Percentiles rank a stretch among this genome's conserved stretches.
Evolutionary conservation across 2,329 filamentous ascomycete species (phyloP).

Genomic region (Penicillium olsonii): DNA sequence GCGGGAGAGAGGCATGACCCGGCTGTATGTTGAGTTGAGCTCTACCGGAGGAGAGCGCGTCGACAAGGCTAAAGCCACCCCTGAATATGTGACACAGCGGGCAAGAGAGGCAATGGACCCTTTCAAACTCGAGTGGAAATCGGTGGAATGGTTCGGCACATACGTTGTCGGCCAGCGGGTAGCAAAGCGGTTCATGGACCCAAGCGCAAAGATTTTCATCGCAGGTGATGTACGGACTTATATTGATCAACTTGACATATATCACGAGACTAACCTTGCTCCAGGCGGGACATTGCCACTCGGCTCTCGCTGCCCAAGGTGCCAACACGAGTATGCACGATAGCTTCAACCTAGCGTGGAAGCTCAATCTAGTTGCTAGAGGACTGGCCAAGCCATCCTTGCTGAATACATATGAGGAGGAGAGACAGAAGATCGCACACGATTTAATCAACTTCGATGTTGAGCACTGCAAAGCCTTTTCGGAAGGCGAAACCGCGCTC

Average conservation of each 20-base stretch:
- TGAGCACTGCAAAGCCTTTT: slow-evolving; percentile 54
- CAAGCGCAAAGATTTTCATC: slow-evolving; percentile 48
- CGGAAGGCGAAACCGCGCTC: slow-evolving; percentile 64
- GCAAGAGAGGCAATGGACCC: slow-evolving; percentile 48
- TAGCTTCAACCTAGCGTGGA: slow-evolving; percentile 40
- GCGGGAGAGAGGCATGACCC: slow-evolving; percentile 71
- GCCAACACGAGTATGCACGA: slow-evolving; percentile 41
- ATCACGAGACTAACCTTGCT: not conserved
- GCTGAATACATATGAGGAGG: slow-evolving; percentile 33
- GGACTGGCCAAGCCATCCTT: slow-evolving; percentile 26
- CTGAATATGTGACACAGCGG: slow-evolving; percentile 68
- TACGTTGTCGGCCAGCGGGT: slow-evolving; percentile 55
- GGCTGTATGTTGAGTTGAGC: slow-evolving; percentile 54
- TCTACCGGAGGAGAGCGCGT: slow-evolving; percentile 27
- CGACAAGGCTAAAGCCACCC: slow-evolving; percentile 45
- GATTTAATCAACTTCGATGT: slow-evolving; percentile 35
- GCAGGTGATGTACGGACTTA: slow-evolving; percentile 47
- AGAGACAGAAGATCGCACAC: slow-evolving; percentile 32
- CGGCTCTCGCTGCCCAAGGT: slow-evolving; percentile 36
- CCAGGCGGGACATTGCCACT: slow-evolving; percentile 35
- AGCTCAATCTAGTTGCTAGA: slow-evolving; percentile 31
- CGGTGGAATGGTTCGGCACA: slow-evolving; percentile 52
- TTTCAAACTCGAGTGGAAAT: slow-evolving; percentile 48
- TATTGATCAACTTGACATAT: not conserved
- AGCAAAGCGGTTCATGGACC: slow-evolving; percentile 48